Conservation (phyloP, 176 grass and related monocot genomes). For the Avena sativa region DNA sequence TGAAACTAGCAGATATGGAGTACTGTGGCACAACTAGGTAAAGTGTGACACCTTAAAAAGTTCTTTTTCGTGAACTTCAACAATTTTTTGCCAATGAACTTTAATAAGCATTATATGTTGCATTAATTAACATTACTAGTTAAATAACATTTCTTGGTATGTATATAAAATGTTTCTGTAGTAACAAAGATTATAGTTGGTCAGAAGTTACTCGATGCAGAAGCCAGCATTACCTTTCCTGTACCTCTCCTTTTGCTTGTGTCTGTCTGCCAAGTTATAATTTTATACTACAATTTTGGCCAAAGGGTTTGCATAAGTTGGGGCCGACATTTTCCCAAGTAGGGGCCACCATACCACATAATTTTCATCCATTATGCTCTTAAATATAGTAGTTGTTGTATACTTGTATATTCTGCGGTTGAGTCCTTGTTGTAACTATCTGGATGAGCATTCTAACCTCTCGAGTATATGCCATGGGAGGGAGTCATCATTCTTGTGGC, state of each 20-base stretch:
- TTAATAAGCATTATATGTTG: not conserved
- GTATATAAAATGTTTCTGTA: not conserved
- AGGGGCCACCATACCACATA: not conserved
- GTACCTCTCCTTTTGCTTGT: not conserved
- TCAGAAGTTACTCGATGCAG: not conserved
- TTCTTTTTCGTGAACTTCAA: not conserved
- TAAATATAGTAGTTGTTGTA: not conserved
- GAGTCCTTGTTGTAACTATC: not conserved
- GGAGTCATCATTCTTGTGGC: not conserved
- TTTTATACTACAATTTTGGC: not conserved
- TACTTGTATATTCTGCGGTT: not conserved
- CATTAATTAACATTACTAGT: not conserved
- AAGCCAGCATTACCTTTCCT: not conserved
- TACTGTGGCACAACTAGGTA: constrained; percentile 98
- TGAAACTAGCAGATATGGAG: constrained; percentile 91
- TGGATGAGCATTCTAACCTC: not conserved
- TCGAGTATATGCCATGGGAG: not conserved
- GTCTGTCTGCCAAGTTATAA: not conserved
- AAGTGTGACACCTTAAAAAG: not conserved
- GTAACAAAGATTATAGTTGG: not conserved
- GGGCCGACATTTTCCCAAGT: not conserved
- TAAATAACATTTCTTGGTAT: not conserved
- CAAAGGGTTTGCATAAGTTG: not conserved
- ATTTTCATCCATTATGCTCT: not conserved
- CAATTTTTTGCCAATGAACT: not conserved